phyloP scores from a whole-genome alignment of 2,329 filamentous ascomycete species.

The Stagonosporopsis chrysanthemi region DNA sequence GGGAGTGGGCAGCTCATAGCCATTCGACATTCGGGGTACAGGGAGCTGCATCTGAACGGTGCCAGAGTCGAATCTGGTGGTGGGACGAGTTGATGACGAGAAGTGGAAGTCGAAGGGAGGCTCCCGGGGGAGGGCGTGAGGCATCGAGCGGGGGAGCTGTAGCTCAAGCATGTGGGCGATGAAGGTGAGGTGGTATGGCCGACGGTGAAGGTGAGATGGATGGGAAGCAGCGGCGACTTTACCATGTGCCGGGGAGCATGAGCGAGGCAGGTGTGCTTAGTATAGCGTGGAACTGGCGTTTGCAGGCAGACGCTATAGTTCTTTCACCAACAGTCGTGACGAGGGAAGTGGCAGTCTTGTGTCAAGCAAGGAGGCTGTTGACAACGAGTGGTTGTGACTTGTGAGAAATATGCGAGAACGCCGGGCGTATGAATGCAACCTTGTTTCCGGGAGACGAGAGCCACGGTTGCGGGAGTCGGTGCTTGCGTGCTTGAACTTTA shows the following conservation, averaged over 20 bases:
- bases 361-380: constrained; percentile 47
- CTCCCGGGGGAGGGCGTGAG: constrained; percentile 49
- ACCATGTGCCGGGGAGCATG: constrained; percentile 22
- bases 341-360: constrained; percentile 18
- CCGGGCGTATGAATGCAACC: constrained; percentile 41
- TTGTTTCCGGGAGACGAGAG: constrained; percentile 33
- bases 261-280: constrained; percentile 23
- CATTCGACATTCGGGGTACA: constrained; percentile 33
- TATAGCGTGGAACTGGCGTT: constrained; percentile 20
- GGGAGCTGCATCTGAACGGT: constrained; percentile 46
- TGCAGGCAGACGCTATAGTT: constrained; percentile 22
- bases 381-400: constrained; percentile 27
- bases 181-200: constrained; percentile 18
- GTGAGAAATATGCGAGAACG: constrained; percentile 37
- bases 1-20: constrained; percentile 33
- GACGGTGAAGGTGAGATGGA: constrained; percentile 17
- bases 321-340: constrained; percentile 17
- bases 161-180: constrained; percentile 51
- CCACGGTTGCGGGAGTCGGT: constrained; percentile 22
- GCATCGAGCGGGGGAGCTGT: constrained; percentile 52
- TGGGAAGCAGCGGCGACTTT: constrained; percentile 22
- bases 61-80: constrained; percentile 38
- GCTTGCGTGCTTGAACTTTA: constrained; percentile 8
- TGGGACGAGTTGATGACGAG: constrained; percentile 28
- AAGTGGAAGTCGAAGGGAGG: constrained; percentile 45